Base-by-base conservation (phyloP, 352 stramenopile genomes). In the Globisporangium iwayamae region DNA sequence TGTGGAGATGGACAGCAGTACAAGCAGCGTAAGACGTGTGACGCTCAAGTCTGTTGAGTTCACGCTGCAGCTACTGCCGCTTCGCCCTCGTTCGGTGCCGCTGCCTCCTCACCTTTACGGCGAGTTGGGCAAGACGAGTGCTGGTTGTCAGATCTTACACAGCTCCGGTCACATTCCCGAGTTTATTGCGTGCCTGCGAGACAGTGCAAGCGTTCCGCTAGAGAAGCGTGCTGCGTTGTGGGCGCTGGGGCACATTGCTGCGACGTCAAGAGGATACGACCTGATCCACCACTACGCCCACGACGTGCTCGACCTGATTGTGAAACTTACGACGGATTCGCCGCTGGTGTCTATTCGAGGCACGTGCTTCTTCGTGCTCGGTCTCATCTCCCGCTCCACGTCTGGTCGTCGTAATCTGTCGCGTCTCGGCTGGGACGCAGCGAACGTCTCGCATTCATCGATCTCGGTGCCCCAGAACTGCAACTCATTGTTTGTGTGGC, bases 41-140 rank as follows among this genome's bases (percentile, higher is more conserved):
- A 62, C 86, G 71, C 85, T 96, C n/a, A 94, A 96, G 66, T 94
- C 85, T 22, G 86, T 96, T 25, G 87, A 96, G 63, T 96, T 96
- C 63, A 96, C 87, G 13, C 71, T 96, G 2, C 85, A 96, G 62
- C 68, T 96, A 13, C 69, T 96, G 22, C 87, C 87, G 8, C 67
- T 92, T 58, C 84, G 87, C 46, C 85, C 87, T 25, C 83, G 85
- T 5, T 85, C 85, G 1, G 87, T 96, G 25, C 84, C 85, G 11
- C 70, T 96, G 5, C 87, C 87, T 5, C 85, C 88, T 7, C 87
- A 96, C 59, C 47, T 96, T 32, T 96, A 96, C 56, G 87, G 87
- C 6, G 87, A 96, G 45, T 72, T 96, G 10, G 85, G 84, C 20
- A 96, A 96, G 68, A 96, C 87, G 0, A 89, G 74, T 46, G 73